Percentiles rank a stretch among this genome's conserved stretches.
Conservation (phyloP, 768 basidiomycete species). For the Termitomyces sp. region DNA sequence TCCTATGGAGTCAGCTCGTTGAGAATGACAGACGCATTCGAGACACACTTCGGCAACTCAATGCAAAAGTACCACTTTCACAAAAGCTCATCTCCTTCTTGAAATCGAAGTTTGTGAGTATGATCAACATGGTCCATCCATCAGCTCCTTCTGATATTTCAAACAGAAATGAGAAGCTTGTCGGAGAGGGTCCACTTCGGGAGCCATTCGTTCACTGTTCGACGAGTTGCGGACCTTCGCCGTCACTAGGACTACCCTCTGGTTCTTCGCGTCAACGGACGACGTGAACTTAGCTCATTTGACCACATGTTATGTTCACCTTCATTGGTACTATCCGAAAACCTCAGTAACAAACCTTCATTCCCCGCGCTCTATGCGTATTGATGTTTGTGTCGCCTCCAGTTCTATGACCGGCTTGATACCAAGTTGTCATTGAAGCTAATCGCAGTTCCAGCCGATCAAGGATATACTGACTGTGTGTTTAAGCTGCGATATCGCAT, state of each 20-base stretch:
- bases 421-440: too few species aligned
- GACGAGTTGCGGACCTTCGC: not conserved
- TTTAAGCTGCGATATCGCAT: too few species aligned
- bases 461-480: too few species aligned
- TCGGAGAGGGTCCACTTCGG: not conserved
- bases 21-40: constrained; percentile 10
- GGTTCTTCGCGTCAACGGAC: not conserved
- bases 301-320: not conserved
- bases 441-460: too few species aligned
- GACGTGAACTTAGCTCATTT: not conserved
- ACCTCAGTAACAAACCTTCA: not conserved
- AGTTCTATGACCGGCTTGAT: too few species aligned
- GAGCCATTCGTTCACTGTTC: not conserved
- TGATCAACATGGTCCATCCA: not conserved
- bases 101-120: constrained; percentile 8
- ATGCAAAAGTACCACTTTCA: constrained; percentile 7
- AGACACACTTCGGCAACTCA: constrained; percentile 8
- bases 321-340: too few species aligned
- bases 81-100: constrained; percentile 9
- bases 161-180: not conserved
- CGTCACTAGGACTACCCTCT: not conserved
- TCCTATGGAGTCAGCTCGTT: constrained; percentile 9
- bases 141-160: not conserved
- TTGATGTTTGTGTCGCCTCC: too few species aligned
- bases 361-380: not conserved